Base-by-base conservation (phyloP, 208 protist genomes). In the Trypanosoma vivax region DNA sequence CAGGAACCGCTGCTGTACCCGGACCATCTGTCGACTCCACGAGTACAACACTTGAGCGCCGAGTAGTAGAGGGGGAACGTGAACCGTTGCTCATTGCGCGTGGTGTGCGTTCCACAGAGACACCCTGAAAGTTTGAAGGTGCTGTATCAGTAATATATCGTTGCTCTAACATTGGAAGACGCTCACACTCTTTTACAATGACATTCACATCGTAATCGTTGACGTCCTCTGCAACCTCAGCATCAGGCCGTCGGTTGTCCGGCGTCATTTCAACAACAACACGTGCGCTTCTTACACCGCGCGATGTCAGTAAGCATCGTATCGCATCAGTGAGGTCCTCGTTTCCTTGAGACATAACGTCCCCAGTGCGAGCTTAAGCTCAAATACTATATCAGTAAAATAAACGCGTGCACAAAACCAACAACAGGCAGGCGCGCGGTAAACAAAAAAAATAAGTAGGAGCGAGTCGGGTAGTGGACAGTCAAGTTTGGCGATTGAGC, bases 271-370 rank as follows among this genome's bases (percentile, higher is more conserved):
- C 66, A 21, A 83, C 46, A 1, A 65, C 35, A 13, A 83, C 76
- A 13, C 70, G 75, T 2, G 79, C 79, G 35, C 76, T 52, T 10
- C 31, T 39, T 1, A 88, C 29, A 21, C 72, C 65, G 40, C 82
- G 63, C 48, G 79, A 51, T 14, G 37, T 45, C 27, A 90, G 65
- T 0, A 79, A 64, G 3, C 73, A 33, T 41, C 80, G 72, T 57
- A 90, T 78, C 23, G 72, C 62, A 1, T 48, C 50, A 46, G 76
- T 64, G 45, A 87, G 35, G 11, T 46, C 60, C 6, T 75, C 18
- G 13, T 30, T 56, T 25, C 38, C n/a, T 10, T 4, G 50, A 25
- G 48, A 2, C 58, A 64, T 64, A 23, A n/a, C n/a, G n/a, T n/a
- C n/a, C n/a, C n/a, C n/a, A n/a, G n/a, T n/a, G n/a, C n/a, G n/a